A percentile compares a stretch with the other conserved stretches of the same genome.
These are phyloP conservation scores for Claviceps sp. DNA, from an alignment of 2,329 filamentous ascomycete species.

Conservation along the genomic window DNA sequence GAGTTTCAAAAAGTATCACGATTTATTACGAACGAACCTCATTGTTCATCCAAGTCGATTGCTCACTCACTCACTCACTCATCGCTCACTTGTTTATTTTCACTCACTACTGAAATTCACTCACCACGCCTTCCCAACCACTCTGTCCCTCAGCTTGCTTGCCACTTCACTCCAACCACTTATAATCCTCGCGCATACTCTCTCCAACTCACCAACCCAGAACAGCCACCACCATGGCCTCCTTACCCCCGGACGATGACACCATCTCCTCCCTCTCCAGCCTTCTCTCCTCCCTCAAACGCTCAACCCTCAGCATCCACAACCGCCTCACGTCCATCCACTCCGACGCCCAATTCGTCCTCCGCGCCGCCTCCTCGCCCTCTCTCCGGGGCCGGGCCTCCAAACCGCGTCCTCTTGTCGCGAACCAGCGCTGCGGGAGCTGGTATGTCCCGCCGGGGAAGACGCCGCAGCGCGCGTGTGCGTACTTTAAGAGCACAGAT, in stretches of 20 bases:
- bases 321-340: slow-evolving; percentile 75
- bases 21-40: slow-evolving; percentile 1
- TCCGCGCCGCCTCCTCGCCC: slow-evolving; percentile 33
- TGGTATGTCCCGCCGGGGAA: slow-evolving; percentile 68
- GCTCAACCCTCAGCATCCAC: slow-evolving; percentile 60
- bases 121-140: too few species aligned
- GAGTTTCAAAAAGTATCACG: not conserved
- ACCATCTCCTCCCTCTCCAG: slow-evolving; percentile 53
- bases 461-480: slow-evolving; percentile 49
- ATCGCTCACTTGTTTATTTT: too few species aligned
- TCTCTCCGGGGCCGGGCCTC: slow-evolving; percentile 19
- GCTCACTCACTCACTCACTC: not conserved
- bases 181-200: too few species aligned
- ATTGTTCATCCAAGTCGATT: not conserved
- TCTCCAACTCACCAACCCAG: not conserved
- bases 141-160: too few species aligned
- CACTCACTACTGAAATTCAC: too few species aligned
- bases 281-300: slow-evolving; percentile 59
- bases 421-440: slow-evolving; percentile 89
- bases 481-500: slow-evolving; percentile 97
- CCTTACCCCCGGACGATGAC: slow-evolving; percentile 28
- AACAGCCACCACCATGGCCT: not conserved
- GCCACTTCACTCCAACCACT: too few species aligned
- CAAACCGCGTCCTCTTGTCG: slow-evolving; percentile 56
- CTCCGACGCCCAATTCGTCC: slow-evolving; percentile 63